Percentiles rank a stretch among this genome's conserved stretches.
Conservation (phyloP, 768 basidiomycete genomes). For the Tephrocybe sp. region DNA sequence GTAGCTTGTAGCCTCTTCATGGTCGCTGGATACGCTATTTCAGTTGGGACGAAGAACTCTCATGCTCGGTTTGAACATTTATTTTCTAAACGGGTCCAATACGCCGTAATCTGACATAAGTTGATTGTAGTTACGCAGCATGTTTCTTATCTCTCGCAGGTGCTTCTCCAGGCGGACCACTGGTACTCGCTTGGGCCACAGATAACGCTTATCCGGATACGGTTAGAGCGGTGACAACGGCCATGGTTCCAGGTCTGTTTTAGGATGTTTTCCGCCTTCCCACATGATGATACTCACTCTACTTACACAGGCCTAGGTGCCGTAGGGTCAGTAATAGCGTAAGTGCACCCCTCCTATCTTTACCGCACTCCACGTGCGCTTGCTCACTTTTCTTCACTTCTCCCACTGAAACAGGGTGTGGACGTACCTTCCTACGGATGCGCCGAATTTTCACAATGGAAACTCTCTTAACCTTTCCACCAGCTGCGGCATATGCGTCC, state of each 20-base stretch:
- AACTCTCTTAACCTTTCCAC: conserved; percentile 45
- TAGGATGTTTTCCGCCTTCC: neutral
- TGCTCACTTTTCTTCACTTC: neutral
- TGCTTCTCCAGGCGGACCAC: conserved; percentile 37
- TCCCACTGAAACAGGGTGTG: conserved; percentile 32
- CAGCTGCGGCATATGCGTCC: conserved; percentile 28
- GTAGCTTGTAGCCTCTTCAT: conserved; percentile 34
- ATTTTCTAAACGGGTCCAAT: neutral
- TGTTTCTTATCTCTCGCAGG: conserved; percentile 45
- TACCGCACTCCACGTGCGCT: neutral
- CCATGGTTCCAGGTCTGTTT: conserved; percentile 37
- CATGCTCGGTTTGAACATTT: conserved; percentile 29
- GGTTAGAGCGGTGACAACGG: conserved; percentile 43
- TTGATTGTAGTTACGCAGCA: conserved; percentile 38
- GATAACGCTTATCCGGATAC: conserved; percentile 53
- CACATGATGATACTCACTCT: neutral
- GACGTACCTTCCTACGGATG: conserved; percentile 47
- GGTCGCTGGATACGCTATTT: conserved; percentile 44
- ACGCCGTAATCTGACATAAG: conserved; percentile 1
- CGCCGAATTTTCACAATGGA: conserved; percentile 47
- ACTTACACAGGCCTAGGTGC: conserved; percentile 36
- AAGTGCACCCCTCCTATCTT: conserved; percentile 20
- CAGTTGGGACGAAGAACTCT: conserved; percentile 38
- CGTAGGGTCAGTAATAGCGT: conserved; percentile 46
- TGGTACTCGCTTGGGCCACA: conserved; percentile 44